These are phyloP conservation scores for Scheffersomyces lignicola DNA, from an alignment of 1,139 yeast genomes.

Conservation along the genomic window DNA sequence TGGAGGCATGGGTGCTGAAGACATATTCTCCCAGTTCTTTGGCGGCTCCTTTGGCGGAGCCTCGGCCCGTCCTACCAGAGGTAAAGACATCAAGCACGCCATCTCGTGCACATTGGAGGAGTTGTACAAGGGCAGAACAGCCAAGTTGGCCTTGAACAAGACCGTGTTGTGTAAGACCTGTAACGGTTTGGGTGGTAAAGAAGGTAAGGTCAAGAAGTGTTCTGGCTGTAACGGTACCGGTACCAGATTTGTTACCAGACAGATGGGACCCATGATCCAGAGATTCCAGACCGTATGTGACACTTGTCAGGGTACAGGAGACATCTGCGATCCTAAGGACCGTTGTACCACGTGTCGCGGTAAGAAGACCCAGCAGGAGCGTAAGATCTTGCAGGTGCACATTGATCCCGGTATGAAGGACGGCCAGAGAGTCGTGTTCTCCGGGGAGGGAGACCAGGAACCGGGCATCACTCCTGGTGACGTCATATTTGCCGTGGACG, in stretches of 20 bases:
- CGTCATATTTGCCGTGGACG: slow-evolving; percentile 87
- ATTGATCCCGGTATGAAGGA: slow-evolving; percentile 97
- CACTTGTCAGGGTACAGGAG: slow-evolving; percentile 90
- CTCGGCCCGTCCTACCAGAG: slow-evolving; percentile 84
- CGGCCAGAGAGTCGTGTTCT: slow-evolving; percentile 87
- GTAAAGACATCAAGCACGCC: slow-evolving; percentile 89
- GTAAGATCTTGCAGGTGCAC: slow-evolving; percentile 92
- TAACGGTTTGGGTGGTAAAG: slow-evolving; percentile 96
- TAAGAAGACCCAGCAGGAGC: slow-evolving; percentile 82
- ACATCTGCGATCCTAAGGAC: slow-evolving; percentile 82
- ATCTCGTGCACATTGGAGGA: slow-evolving; percentile 88
- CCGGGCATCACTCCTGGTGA: slow-evolving; percentile 97
- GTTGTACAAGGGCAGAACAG: slow-evolving; percentile 89
- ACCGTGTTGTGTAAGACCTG: slow-evolving; percentile 85
- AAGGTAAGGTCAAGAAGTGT: slow-evolving; percentile 88
- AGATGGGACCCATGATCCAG: slow-evolving; percentile 99
- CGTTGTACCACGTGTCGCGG: slow-evolving; percentile 88
- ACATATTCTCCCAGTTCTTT: slow-evolving; percentile 90
- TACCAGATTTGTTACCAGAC: slow-evolving; percentile 89
- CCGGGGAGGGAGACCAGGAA: slow-evolving; percentile 97
- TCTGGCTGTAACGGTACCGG: slow-evolving; percentile 86
- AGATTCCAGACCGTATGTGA: slow-evolving; percentile 96
- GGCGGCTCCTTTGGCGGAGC: slow-evolving; percentile 57
- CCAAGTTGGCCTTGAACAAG: slow-evolving; percentile 91
- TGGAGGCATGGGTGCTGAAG: slow-evolving; percentile 81